These are phyloP conservation scores for Ophiostoma montium DNA, from an alignment of 2,329 filamentous ascomycete genomes.

Conservation along the genomic window DNA sequence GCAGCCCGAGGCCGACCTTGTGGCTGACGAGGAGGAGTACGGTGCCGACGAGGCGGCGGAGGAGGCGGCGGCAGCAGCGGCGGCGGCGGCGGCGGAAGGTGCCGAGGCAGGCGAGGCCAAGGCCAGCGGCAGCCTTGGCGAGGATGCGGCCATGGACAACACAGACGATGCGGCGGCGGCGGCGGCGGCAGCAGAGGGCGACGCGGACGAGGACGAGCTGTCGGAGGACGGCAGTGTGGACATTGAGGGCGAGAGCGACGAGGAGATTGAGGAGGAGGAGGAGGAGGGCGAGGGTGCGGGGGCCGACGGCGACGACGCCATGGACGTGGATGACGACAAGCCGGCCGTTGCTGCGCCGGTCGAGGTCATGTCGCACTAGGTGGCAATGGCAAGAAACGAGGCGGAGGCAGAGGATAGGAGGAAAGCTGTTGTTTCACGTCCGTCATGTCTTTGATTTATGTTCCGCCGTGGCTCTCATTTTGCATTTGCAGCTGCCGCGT, in stretches of 20 bases:
- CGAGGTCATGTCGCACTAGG: conserved; percentile 18
- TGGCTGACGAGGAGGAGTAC: conserved; percentile 76
- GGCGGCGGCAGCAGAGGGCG: conserved; percentile 9
- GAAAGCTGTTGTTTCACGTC: not conserved
- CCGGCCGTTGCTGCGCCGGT: conserved; percentile 13
- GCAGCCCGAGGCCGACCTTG: conserved; percentile 84
- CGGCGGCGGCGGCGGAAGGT: conserved; percentile 18
- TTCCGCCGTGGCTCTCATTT: not conserved
- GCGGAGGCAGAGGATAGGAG: not conserved
- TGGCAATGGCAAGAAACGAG: too few species aligned
- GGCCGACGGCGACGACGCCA: conserved; percentile 20
- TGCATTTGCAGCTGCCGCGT: not conserved
- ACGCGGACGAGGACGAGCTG: conserved; percentile 22
- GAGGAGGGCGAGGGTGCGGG: conserved; percentile 19
- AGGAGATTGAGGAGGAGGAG: conserved; percentile 24
- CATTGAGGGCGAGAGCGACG: conserved; percentile 25
- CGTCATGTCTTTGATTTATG: not conserved
- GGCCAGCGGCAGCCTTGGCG: conserved; percentile 8
- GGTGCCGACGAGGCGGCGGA: conserved; percentile 74
- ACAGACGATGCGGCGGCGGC: conserved; percentile 14
- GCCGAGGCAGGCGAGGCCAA: conserved; percentile 9
- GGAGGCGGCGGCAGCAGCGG: conserved; percentile 28
- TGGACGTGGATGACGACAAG: conserved; percentile 23
- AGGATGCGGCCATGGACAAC: conserved; percentile 22
- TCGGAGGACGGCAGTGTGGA: conserved; percentile 26